Evolutionary conservation across 305 asterid genomes (phyloP), one percentile per base, ranked within the genome.

Genomic region (Petunia hybrid): DNA sequence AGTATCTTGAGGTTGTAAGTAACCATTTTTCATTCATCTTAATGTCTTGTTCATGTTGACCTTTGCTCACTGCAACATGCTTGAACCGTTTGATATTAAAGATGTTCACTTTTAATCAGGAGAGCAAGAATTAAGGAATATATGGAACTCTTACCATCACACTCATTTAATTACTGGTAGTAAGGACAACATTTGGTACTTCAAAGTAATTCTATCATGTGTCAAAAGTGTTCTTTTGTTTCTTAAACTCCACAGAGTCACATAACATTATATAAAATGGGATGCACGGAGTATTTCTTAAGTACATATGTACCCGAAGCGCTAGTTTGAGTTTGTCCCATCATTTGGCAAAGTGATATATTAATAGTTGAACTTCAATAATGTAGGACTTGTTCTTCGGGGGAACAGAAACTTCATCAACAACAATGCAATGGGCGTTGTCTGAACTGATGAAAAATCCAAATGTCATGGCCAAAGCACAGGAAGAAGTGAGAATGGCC

Each of bases 351-450:
- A 4, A 16, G 40, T 65, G 35, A 39, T 14, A 65, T 39, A 6
- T 16, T 43, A 43, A 43, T 69, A 8, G 16, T 16, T 43, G 7
- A 68, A 16, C 56, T 8, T 8, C 76, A 69, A 22, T 45, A 1
- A 42, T 9, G 41, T 45, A 69, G 76, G 76, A 45, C 59, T 16
- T 45, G 59, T 69, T 69, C 76, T 69, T 45, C 0, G 76, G 22
- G 16, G 76, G 76, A 22, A 69, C 59, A 8, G 59, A 45, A 69
- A 69, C 41, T 45, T 45, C 76, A 69, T 12, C 76, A 22, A 69
- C 76, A 69, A 16, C 10, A 69, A 69, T 69, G 4, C 76, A 69
- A 22, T 45, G 59, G 76, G 41, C 16, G 5, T 43, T 45, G 57
- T 69, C 59, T 45, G 41, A 45, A 69, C 16, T 69, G 59, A 45